Conservation (phyloP, 495 filamentous ascomycete species). For the Glutinoglossum americanum region DNA sequence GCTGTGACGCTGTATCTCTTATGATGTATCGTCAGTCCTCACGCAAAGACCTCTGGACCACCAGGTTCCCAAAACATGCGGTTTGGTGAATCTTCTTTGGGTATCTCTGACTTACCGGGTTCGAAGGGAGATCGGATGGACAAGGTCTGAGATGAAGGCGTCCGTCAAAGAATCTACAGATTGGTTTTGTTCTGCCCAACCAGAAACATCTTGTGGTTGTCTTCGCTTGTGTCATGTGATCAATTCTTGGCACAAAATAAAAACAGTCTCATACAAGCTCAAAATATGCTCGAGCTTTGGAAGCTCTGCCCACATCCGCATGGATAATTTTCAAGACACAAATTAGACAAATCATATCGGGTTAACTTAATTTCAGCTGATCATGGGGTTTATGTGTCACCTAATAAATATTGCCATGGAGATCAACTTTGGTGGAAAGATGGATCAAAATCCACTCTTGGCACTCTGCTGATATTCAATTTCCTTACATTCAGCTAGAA, state of each 20-base stretch:
- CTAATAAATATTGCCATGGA: too few relatives aligned
- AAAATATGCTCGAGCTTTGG: too few relatives aligned
- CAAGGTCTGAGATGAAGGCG: background rate
- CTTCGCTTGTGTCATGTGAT: background rate
- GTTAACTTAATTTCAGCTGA: too few relatives aligned
- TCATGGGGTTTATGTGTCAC: too few relatives aligned
- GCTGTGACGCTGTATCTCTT: background rate
- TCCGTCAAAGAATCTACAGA: background rate
- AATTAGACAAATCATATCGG: too few relatives aligned
- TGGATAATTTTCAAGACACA: too few relatives aligned
- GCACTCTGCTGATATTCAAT: background rate
- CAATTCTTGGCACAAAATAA: background rate
- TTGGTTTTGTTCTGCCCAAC: conserved; percentile 1
- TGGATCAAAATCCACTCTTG: too few relatives aligned
- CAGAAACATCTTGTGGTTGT: background rate
- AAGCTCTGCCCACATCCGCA: too few relatives aligned
- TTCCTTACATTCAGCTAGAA: background rate
- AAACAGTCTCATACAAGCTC: background rate
- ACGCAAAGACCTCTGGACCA: background rate
- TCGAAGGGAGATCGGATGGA: background rate
- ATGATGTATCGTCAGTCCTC: background rate
- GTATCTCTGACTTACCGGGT: background rate
- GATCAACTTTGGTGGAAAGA: too few relatives aligned
- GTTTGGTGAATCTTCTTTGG: background rate
- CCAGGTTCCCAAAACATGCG: background rate